These are phyloP conservation scores for Penicillium sp. DNA, from an alignment of 2,329 filamentous ascomycete species.

Conservation along the genomic window DNA sequence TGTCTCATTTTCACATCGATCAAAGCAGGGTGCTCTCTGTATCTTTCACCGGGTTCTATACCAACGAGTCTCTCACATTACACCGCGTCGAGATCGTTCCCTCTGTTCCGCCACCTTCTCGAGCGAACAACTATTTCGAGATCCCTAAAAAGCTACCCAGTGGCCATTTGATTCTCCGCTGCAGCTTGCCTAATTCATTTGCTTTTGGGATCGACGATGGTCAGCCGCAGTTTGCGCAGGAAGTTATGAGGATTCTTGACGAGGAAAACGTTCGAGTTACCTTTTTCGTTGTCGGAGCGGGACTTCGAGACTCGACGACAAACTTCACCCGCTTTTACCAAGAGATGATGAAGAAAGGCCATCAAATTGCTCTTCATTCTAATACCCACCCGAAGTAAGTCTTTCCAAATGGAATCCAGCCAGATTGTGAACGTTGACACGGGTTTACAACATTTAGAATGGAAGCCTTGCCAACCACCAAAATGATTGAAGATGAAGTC, in stretches of 20 bases:
- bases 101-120: slow-evolving; percentile 49
- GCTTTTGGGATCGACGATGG: slow-evolving; percentile 76
- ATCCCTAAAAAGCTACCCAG: slow-evolving; percentile 65
- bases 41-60: slow-evolving; percentile 68
- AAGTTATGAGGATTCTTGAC: slow-evolving; percentile 65
- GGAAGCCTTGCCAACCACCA: slow-evolving; percentile 36
- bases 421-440: background rate
- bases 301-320: slow-evolving; percentile 61
- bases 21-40: slow-evolving; percentile 61
- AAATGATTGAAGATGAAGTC: slow-evolving; percentile 45
- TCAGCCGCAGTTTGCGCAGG: slow-evolving; percentile 61
- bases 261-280: slow-evolving; percentile 68
- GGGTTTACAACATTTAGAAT: slow-evolving; percentile 30
- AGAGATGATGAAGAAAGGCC: slow-evolving; percentile 65
- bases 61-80: slow-evolving; percentile 54
- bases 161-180: slow-evolving; percentile 65
- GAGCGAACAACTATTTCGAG: slow-evolving; percentile 42
- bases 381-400: slow-evolving; percentile 67
- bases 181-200: slow-evolving; percentile 70
- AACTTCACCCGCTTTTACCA: slow-evolving; percentile 68
- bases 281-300: slow-evolving; percentile 71
- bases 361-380: slow-evolving; percentile 71
- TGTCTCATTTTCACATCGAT: slow-evolving; percentile 69
- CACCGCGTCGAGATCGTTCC: slow-evolving; percentile 65
- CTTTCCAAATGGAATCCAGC: too few relatives aligned